These are phyloP conservation scores for Phytopythium delawarense DNA, from an alignment of 352 stramenopile species.

Conservation along the genomic window DNA sequence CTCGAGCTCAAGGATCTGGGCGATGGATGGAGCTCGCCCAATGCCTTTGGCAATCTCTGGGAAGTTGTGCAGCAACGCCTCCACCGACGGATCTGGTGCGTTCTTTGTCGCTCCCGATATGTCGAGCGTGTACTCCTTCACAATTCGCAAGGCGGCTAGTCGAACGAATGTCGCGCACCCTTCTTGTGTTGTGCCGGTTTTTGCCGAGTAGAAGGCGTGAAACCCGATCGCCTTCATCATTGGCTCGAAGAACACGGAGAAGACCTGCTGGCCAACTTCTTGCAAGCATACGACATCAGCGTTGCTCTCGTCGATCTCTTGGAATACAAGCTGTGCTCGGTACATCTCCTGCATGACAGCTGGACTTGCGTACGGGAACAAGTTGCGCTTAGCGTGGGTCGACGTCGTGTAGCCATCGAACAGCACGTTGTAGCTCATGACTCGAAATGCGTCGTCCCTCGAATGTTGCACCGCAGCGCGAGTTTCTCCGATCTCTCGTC, in stretches of 20 bases:
- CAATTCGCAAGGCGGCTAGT: constrained; percentile 34
- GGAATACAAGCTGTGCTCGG: constrained; percentile 67
- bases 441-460: constrained; percentile 36
- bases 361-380: constrained; percentile 58
- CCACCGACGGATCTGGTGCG: constrained; percentile 27
- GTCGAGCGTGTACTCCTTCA: constrained; percentile 40
- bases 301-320: constrained; percentile 65
- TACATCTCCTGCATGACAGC: constrained; percentile 54
- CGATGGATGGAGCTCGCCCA: constrained; percentile 54
- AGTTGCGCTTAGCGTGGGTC: constrained; percentile 38
- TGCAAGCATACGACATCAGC: constrained; percentile 67
- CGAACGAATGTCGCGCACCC: constrained; percentile 59
- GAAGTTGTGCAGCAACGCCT: constrained; percentile 39
- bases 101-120: constrained; percentile 29
- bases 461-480: constrained; percentile 13
- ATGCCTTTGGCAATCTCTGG: constrained; percentile 53
- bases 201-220: constrained; percentile 49
- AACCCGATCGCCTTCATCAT: constrained; percentile 52
- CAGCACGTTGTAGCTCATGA: constrained; percentile 84
- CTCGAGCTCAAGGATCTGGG: constrained; percentile 49
- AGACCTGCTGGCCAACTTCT: constrained; percentile 65
- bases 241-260: constrained; percentile 47
- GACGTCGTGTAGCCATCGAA: constrained; percentile 71
- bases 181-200: constrained; percentile 66
- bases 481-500: constrained; percentile 16